A percentile compares a stretch with the other conserved stretches of the same genome.
phyloP scores from a whole-genome alignment of 805 yeast genomes.

The Cephaloascus albidus region DNA sequence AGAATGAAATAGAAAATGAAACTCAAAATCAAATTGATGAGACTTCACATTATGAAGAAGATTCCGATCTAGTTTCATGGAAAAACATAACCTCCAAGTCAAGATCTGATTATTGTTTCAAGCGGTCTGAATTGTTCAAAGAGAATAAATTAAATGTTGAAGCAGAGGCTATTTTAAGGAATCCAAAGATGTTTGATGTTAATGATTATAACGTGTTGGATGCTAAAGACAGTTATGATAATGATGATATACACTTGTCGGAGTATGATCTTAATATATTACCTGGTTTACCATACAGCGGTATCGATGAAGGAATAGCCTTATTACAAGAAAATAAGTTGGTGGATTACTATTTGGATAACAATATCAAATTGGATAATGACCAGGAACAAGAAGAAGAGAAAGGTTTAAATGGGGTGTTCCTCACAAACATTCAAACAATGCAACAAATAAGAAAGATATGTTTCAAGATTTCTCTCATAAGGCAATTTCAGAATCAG shows the following conservation, averaged over 20 bases:
- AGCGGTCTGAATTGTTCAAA: constrained; percentile 59
- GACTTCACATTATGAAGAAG: constrained; percentile 56
- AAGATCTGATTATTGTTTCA: constrained; percentile 64
- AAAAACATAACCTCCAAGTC: constrained; percentile 71
- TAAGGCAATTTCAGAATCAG: constrained; percentile 85
- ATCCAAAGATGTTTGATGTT: constrained; percentile 58
- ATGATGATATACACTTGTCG: constrained; percentile 54
- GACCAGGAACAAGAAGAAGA: constrained; percentile 21
- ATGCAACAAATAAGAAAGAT: constrained; percentile 85
- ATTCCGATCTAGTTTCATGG: constrained; percentile 78
- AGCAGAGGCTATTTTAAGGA: constrained; percentile 61
- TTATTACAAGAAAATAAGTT: constrained; percentile 36
- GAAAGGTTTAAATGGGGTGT: constrained; percentile 51
- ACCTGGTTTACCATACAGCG: constrained; percentile 54
- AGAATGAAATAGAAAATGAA: constrained; percentile 29
- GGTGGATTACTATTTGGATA: constrained; percentile 24
- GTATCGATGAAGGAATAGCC: constrained; percentile 36
- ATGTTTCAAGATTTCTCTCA: constrained; percentile 80
- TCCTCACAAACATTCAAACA: constrained; percentile 58
- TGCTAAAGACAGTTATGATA: constrained; percentile 19
- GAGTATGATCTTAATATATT: constrained; percentile 86
- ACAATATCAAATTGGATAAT: constrained; percentile 8
- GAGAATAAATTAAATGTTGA: constrained; percentile 50
- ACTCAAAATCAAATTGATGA: constrained; percentile 20
- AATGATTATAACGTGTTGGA: constrained; percentile 11